Base-by-base conservation (phyloP, 108 stramenopile genomes). In the Cafeteria roenbergensis region DNA sequence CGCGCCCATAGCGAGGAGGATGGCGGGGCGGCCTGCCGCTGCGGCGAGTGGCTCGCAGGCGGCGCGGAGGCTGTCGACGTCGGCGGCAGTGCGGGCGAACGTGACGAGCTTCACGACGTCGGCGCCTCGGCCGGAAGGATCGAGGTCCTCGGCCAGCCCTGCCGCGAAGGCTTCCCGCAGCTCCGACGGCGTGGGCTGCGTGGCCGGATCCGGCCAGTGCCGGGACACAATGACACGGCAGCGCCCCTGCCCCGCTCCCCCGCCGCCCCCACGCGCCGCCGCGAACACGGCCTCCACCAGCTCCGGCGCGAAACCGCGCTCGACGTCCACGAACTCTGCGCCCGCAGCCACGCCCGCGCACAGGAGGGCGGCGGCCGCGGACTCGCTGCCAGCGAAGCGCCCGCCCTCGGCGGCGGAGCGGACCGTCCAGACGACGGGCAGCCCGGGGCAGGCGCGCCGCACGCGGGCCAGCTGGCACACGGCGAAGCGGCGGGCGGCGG, bases 351-450 rank as follows among this genome's bases (percentile, higher is more conserved):
- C 12, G 17, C 57, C 57, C 30, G 17, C 12, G 12, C 6, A 17
- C 30, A 57, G 8, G 33, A 57, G 57, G 12, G 17, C 17, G 32
- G 12, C 57, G 17, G 30, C 30, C 57, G 14, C 12, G 57, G 6
- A 6, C 6, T 34, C 12, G 12, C 12, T 12, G 14, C 30, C 30
- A 57, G 57, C 17, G 33, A 57, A 31, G 12, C 17, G 6, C 12
- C 57, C 57, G 33, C 57, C 57, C 17, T 57, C 57, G 32, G 32
- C 57, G 12, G 57, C 30, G 6, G 57, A 12, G 30, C 57, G 57
- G 33, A 57, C 57, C 33, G 57, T 57, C 32, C 30, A 57, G 6
- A 57, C 33, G 14, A 57, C 17, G 42, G 42, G 42, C 6, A 48
- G 42, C 12, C 42, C 42, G 6, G 42, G n/a, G n/a, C n/a, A n/a